Evolutionary conservation across 495 filamentous ascomycete species (phyloP), one percentile per base, ranked within the genome.

Genomic region (Aspergillus bridgeri): DNA sequence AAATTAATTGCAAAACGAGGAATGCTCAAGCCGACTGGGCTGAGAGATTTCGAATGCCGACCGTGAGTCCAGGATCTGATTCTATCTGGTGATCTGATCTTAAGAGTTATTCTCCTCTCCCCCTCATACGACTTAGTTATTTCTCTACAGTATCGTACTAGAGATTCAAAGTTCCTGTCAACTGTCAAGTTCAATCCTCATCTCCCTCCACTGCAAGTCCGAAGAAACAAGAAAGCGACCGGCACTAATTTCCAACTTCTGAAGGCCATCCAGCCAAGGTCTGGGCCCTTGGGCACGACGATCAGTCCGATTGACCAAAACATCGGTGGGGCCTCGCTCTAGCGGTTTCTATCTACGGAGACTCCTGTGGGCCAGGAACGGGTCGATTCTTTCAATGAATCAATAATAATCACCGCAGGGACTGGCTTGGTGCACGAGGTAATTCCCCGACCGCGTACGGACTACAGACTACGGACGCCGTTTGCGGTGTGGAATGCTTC

Each of bases 281-380:
- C 55, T 49, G 55, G 38, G 13, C 50, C 55, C 23, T 58, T 43
- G 21, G 55, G 33, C 50, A 48, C 21, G 29, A 38, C 29, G 50
- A 57, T 57, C 49, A 56, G 21, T n/a, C 53, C 48, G 54, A 54
- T 49, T 45, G 53, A 42, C 49, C 59, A 52, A 60, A 56, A 56
- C 49, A 56, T 42, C 25, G 22, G 17, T 25, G 42, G 59, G 52
- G 53, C 48, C 33, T 49, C 42, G 22, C 17, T 11, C 8, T 19
- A 8, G 3, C 45, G 20, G 47, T 49, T 49, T 50, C 48, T 50
- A 50, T 50, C 48, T 50, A 29, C 29, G 48, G 48, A 50, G 18
- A 19, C n/a, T 11, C 22, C 21, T 0, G 48, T 50, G 48, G 48
- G 48, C 17, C 48, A 25, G 21, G 48, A 6, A 50, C 48, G 33